These are phyloP conservation scores for Xylaria nigripes DNA, from an alignment of 495 filamentous ascomycete species.

Conservation along the genomic window DNA sequence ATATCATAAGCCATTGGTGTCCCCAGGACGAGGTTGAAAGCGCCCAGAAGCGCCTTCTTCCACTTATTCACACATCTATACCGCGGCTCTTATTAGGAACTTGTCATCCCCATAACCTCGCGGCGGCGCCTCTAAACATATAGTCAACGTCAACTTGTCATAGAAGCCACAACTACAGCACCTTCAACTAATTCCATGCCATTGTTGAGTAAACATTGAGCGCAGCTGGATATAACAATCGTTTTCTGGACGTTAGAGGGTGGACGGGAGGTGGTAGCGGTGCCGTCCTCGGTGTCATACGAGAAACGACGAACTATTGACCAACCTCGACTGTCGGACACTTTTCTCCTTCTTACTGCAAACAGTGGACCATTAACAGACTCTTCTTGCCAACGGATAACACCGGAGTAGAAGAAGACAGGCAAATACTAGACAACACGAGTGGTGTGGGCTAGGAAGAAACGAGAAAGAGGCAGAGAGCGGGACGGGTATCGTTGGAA, in stretches of 20 bases:
- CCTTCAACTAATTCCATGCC: neutral
- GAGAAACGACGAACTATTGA: neutral
- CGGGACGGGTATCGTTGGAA: slow-evolving; percentile 1
- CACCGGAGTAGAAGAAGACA: neutral
- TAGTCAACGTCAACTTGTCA: neutral
- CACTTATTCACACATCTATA: neutral
- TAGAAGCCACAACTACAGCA: neutral
- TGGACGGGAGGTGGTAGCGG: slow-evolving; percentile 1
- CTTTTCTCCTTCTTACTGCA: neutral
- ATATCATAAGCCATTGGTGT: neutral
- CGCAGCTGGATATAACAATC: neutral
- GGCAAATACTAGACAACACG: neutral
- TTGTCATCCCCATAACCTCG: neutral
- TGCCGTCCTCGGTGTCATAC: slow-evolving; percentile 1
- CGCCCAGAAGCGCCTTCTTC: neutral
- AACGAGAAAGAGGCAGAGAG: neutral
- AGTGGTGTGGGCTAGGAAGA: slow-evolving; percentile 4
- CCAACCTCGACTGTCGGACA: neutral
- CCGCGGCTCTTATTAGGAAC: neutral
- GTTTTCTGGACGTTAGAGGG: neutral
- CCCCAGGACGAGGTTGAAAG: neutral
- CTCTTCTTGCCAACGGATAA: neutral
- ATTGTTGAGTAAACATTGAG: neutral
- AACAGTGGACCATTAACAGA: neutral
- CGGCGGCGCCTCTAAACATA: neutral